Evolutionary conservation across 2,329 filamentous ascomycete species (phyloP).

Genomic region (Fusarium domesticum): DNA sequence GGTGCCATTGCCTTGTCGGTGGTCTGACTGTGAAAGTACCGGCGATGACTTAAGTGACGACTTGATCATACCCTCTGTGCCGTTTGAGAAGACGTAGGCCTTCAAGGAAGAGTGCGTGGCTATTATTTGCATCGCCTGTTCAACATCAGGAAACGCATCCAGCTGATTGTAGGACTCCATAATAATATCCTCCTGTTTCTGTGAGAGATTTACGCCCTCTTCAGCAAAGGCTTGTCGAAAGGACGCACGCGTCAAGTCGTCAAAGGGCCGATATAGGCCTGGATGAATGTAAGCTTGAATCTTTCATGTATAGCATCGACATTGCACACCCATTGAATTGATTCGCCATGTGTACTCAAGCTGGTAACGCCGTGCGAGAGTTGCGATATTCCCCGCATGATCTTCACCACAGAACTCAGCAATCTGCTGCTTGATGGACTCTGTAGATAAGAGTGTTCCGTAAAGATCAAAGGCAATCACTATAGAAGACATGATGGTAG

Average conservation of each 20-base stretch:
- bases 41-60: constrained; percentile 57
- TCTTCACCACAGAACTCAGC: constrained; percentile 55
- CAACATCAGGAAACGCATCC: constrained; percentile 62
- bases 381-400: constrained; percentile 54
- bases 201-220: constrained; percentile 43
- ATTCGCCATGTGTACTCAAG: constrained; percentile 75
- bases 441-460: constrained; percentile 70
- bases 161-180: constrained; percentile 65
- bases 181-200: constrained; percentile 45
- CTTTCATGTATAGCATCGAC: not conserved
- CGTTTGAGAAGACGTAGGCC: constrained; percentile 68
- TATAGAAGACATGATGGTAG: not conserved
- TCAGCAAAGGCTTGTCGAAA: constrained; percentile 64
- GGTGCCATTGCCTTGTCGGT: constrained; percentile 41
- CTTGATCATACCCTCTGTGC: constrained; percentile 60
- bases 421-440: constrained; percentile 61
- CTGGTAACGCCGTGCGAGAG: constrained; percentile 66
- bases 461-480: constrained; percentile 73
- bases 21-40: constrained; percentile 45
- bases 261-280: constrained; percentile 55
- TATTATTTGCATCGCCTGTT: constrained; percentile 50
- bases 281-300: not conserved
- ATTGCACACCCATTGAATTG: constrained; percentile 66
- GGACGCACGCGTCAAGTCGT: constrained; percentile 58
- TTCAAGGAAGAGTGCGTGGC: constrained; percentile 39